Evolutionary conservation across 192 early-diverging fungal species (phyloP).

Genomic region (Umbelopsis ramanniana): DNA sequence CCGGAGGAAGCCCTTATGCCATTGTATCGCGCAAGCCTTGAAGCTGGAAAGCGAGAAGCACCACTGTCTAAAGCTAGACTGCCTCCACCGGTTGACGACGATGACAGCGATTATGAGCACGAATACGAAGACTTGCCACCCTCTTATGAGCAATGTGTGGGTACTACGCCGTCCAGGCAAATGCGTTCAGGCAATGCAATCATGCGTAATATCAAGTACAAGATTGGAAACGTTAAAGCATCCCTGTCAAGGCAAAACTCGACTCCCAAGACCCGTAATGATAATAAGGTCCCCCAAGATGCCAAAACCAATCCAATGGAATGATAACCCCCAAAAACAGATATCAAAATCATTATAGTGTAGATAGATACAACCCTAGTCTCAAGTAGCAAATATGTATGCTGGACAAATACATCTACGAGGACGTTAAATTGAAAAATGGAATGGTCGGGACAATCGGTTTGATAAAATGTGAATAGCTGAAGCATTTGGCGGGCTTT

Average conservation of each 20-base stretch:
- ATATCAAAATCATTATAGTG: background rate
- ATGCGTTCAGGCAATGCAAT: background rate
- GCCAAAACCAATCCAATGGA: constrained; percentile 20
- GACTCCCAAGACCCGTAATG: background rate
- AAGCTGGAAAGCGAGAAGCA: background rate
- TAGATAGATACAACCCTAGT: background rate
- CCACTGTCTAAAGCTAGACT: background rate
- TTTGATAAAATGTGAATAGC: too few relatives aligned
- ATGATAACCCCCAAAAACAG: background rate
- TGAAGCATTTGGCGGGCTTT: too few relatives aligned
- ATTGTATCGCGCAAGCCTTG: background rate
- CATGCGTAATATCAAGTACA: background rate
- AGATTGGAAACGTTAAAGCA: background rate
- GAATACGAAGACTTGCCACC: background rate
- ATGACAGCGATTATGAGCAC: background rate
- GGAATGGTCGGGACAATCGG: too few relatives aligned
- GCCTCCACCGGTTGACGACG: background rate
- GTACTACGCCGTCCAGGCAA: background rate
- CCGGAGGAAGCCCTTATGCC: background rate
- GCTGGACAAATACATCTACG: background rate
- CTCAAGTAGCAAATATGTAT: background rate
- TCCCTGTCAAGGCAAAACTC: background rate
- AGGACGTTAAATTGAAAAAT: background rate
- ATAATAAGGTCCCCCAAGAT: constrained; percentile 1
- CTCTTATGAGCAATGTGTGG: background rate